Percentiles rank a stretch among this genome's conserved stretches.
These are phyloP conservation scores for Alopecurus myosuroides DNA, from an alignment of 176 grass and related monocot species.

Conservation along the genomic window DNA sequence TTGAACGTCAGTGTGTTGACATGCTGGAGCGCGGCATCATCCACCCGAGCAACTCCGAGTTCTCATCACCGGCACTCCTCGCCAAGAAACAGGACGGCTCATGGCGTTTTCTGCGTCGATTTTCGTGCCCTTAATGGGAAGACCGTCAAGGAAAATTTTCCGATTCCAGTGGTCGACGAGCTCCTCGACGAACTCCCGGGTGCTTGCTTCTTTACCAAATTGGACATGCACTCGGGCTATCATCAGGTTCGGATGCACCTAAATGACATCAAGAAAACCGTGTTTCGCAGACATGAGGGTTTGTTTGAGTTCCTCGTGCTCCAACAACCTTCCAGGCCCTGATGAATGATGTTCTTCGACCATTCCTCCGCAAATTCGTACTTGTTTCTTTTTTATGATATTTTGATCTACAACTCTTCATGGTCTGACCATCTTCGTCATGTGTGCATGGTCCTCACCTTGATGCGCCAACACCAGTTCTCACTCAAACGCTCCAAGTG, in stretches of 20 bases:
- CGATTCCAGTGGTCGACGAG: too few relatives aligned
- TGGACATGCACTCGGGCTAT: neutral
- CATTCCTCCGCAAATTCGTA: neutral
- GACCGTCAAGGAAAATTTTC: too few relatives aligned
- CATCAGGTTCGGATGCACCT: neutral
- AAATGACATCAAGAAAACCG: neutral
- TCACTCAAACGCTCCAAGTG: neutral
- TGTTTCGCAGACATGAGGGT: neutral
- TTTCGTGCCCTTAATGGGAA: too few relatives aligned
- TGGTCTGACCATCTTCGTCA: neutral
- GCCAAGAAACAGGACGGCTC: neutral
- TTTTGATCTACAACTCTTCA: neutral
- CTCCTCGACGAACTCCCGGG: too few relatives aligned
- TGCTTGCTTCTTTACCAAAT: neutral
- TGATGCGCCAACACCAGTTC: neutral
- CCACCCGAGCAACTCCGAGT: neutral
- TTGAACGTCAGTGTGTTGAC: neutral
- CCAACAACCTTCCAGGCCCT: too few relatives aligned
- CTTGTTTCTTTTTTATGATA: neutral
- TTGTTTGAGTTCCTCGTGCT: neutral
- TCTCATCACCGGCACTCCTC: neutral
- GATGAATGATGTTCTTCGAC: neutral
- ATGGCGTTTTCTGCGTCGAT: too few relatives aligned
- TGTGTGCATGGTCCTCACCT: too few relatives aligned
- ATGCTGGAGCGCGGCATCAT: neutral